These are phyloP conservation scores for Septoria petroselini DNA, from an alignment of 2,329 filamentous ascomycete species.

Conservation along the genomic window DNA sequence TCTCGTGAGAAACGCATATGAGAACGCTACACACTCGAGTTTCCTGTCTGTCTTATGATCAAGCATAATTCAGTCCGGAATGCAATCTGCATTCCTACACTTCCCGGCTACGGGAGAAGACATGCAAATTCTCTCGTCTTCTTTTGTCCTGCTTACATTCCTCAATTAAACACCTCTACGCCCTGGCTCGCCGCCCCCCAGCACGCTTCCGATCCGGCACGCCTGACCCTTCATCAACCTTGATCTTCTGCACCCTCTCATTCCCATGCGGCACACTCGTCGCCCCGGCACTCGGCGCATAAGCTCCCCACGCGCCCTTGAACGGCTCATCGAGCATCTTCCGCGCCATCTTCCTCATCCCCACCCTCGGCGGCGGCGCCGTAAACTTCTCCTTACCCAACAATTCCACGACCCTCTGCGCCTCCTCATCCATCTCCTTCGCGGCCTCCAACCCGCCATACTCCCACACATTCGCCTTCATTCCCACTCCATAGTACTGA, in stretches of 20 bases:
- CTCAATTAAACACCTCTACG: no score
- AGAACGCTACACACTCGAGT: no score
- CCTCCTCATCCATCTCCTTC: conserved; percentile 31
- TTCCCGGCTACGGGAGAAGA: no score
- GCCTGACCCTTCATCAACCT: no score
- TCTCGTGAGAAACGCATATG: no score
- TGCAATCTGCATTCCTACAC: no score
- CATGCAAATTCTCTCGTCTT: no score
- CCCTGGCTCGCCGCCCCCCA: no score
- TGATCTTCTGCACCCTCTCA: conserved; percentile 9
- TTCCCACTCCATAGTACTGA: conserved; percentile 91
- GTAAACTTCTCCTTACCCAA: background rate
- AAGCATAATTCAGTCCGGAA: no score
- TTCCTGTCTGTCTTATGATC: no score
- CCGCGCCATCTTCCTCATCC: background rate
- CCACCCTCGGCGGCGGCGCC: background rate
- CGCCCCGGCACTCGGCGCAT: conserved; percentile 30
- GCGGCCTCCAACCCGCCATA: conserved; percentile 58
- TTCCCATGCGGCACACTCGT: conserved; percentile 18
- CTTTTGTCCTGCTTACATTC: no score
- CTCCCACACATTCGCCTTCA: conserved; percentile 98
- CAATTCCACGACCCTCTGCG: background rate
- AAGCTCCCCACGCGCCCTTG: conserved; percentile 33
- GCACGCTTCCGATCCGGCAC: no score
- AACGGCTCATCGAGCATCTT: conserved; percentile 31